Evolutionary conservation across 2,329 filamentous ascomycete genomes (phyloP), one percentile per base, ranked within the genome.

Genomic region (Ceratocystis alfenasii): DNA sequence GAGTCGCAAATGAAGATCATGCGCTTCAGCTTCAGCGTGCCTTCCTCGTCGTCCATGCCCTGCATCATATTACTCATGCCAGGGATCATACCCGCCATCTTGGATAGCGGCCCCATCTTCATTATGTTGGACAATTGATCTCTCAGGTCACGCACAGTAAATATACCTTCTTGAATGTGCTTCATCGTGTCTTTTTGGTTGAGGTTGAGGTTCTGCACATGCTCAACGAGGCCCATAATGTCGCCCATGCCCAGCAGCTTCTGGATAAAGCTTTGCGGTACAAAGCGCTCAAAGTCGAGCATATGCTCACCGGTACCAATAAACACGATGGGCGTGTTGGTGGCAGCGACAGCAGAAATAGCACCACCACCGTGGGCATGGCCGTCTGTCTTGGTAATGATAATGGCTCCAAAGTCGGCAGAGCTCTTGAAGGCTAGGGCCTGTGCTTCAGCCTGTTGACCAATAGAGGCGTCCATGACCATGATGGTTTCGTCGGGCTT

Each of bases 1-100:
- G 88, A 93, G 78, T 99, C 94, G 78, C 92, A 96, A 68, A 99
- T 96, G 78, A 95, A 97, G 71, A 99, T 90, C 94, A 99, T 99
- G 69, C 94, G 87, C 77, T 95, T 95, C 30, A 99, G 83, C 77
- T 97, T 96, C 71, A 87, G 79, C 65, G 87, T 86, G n/a, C 93
- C 93, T 73, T 97, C 94, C 72, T 97, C 93, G 73, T 99, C 95
- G 73, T 97, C 92, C 83, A 97, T 94, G 48, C 90, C 90, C 64
- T 90, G 87, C 84, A 96, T 97, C 82, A 97, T 87, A 73, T 88
- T 89, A 70, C 88, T 88, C 75, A 99, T 87, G 33, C 94, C 94
- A 0, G 94, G 94, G 69, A 99, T 97, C 94, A 99, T 99, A 71
- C 92, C 91, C 0, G 93, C 95, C 84, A 99, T 95, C 75, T 99